Percentiles rank a stretch among this genome's conserved stretches.
Evolutionary conservation across 305 asterid genomes (phyloP).

Genomic region (Withania somnifera): DNA sequence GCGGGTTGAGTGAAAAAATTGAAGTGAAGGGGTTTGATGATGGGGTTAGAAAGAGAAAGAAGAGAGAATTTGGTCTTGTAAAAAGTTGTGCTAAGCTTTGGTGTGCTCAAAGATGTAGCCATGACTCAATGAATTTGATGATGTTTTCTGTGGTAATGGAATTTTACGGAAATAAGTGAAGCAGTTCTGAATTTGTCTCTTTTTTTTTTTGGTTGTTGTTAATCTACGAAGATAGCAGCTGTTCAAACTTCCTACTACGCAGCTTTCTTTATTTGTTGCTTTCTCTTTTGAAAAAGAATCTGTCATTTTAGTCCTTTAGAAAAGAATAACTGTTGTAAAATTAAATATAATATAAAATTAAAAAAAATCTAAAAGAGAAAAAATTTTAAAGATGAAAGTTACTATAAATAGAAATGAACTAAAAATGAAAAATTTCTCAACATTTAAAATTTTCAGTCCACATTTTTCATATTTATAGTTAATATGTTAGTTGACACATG

Average conservation of each 20-base stretch:
- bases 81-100: conserved; percentile 2
- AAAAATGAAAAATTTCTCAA: no score
- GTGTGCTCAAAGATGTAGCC: conserved; percentile 10
- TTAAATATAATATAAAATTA: no score
- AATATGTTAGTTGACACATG: no score
- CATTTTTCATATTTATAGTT: no score
- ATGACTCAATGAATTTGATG: background rate
- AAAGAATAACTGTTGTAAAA: no score
- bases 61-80: background rate
- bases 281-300: background rate
- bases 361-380: no score
- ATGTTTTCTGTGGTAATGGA: background rate
- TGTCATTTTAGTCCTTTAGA: no score
- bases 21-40: background rate
- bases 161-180: no score
- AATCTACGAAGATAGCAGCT: background rate
- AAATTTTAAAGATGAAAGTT: no score
- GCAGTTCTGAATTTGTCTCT: background rate
- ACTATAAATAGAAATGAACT: no score
- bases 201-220: background rate
- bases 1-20: background rate
- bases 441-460: no score
- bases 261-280: background rate
- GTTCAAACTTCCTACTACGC: background rate
- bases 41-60: background rate